Percentiles rank a stretch among this genome's conserved stretches.
Evolutionary conservation across 129 eudicot species (phyloP).

Genomic region (Rutidosis leptorrhynchoides): DNA sequence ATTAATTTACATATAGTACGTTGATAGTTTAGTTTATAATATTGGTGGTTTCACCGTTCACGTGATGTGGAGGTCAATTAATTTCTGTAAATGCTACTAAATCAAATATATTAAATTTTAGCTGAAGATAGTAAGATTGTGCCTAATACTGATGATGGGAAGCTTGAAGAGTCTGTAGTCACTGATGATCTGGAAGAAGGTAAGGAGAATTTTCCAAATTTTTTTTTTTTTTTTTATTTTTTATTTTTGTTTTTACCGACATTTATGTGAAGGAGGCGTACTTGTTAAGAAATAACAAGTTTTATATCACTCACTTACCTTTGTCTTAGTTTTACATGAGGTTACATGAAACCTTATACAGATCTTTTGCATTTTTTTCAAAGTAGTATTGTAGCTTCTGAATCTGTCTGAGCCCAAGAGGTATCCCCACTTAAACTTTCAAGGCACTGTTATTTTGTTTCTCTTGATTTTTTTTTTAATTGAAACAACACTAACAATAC

Average conservation of each 20-base stretch:
- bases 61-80: background rate
- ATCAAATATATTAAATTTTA: constrained; percentile 23
- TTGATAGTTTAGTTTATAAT: background rate
- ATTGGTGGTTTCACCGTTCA: background rate
- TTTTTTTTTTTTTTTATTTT: too few relatives aligned
- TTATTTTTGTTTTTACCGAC: background rate
- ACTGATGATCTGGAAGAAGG: constrained; percentile 44
- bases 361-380: background rate
- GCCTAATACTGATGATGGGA: constrained; percentile 40
- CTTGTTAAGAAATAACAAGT: background rate
- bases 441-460: background rate
- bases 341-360: background rate
- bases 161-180: constrained; percentile 37
- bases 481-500: background rate
- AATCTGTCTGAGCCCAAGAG: background rate
- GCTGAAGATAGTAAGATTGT: constrained; percentile 52
- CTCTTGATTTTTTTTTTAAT: background rate
- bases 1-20: background rate
- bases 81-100: background rate
- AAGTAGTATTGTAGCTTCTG: background rate
- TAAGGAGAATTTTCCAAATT: constrained; percentile 18
- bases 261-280: background rate
- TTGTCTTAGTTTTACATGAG: background rate
- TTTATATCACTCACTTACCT: too few relatives aligned
- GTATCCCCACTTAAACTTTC: background rate